These are phyloP conservation scores for Pseudogymnoascus sp. DNA, from an alignment of 2,329 filamentous ascomycete species.

Conservation along the genomic window DNA sequence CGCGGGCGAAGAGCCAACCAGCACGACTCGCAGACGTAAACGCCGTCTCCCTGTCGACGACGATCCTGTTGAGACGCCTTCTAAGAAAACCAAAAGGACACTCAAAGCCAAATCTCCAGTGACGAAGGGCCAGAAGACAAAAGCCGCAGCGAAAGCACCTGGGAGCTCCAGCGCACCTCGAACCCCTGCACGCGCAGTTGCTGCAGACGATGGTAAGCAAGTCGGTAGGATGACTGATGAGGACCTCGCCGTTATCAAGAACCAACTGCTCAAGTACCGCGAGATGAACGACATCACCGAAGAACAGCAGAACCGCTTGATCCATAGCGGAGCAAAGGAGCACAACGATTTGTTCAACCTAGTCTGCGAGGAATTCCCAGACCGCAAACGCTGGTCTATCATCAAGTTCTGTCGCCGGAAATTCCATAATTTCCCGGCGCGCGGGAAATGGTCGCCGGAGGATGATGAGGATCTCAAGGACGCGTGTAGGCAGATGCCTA, in stretches of 20 bases:
- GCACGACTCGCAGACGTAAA: slow-evolving; percentile 15
- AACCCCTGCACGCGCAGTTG: not conserved
- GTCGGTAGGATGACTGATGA: not conserved
- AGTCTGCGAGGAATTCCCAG: slow-evolving; percentile 42
- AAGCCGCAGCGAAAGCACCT: not conserved
- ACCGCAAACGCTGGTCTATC: slow-evolving; percentile 46
- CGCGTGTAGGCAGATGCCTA: slow-evolving; percentile 34
- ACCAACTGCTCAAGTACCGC: slow-evolving; percentile 37
- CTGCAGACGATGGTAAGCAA: not conserved
- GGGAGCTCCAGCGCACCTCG: not conserved
- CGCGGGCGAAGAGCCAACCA: not conserved
- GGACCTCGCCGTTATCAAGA: slow-evolving; percentile 12
- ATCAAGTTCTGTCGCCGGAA: slow-evolving; percentile 52
- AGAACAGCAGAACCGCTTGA: slow-evolving; percentile 41
- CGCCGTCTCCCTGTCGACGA: slow-evolving; percentile 16
- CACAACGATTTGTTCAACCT: slow-evolving; percentile 43
- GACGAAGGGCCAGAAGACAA: not conserved
- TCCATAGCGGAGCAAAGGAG: slow-evolving; percentile 28
- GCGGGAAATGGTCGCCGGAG: slow-evolving; percentile 51
- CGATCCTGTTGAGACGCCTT: not conserved
- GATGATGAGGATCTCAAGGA: slow-evolving; percentile 48
- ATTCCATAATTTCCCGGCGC: slow-evolving; percentile 59
- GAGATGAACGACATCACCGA: slow-evolving; percentile 38
- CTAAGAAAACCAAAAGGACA: not conserved
- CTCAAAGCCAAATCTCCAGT: not conserved